These are phyloP conservation scores for Arctium lappa DNA, from an alignment of 129 eudicot species.

Conservation along the genomic window DNA sequence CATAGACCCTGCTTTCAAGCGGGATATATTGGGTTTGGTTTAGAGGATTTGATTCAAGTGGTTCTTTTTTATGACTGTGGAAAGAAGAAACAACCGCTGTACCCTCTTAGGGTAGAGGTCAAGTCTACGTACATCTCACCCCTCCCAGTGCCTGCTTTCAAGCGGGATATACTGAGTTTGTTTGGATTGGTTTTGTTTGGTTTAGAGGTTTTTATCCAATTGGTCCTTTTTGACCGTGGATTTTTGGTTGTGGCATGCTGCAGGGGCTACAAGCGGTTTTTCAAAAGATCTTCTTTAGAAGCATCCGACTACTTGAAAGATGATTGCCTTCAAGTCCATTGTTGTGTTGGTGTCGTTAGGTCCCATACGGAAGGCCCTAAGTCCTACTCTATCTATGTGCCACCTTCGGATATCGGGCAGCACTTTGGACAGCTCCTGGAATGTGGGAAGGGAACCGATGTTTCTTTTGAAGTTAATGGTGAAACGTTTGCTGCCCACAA, in stretches of 20 bases:
- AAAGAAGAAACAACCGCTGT: too few relatives aligned
- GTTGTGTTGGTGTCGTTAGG: conserved; percentile 88
- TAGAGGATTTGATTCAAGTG: too few relatives aligned
- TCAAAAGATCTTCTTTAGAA: conserved; percentile 64
- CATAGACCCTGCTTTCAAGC: not conserved
- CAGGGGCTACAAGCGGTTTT: conserved; percentile 94
- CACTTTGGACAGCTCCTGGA: conserved; percentile 90
- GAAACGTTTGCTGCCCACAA: conserved; percentile 78
- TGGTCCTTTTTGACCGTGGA: not conserved
- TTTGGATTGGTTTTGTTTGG: not conserved
- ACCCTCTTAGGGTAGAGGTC: too few relatives aligned
- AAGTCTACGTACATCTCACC: too few relatives aligned
- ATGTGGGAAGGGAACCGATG: conserved; percentile 65
- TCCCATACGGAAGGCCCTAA: conserved; percentile 77
- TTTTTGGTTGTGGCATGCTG: conserved; percentile 20
- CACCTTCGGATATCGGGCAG: conserved; percentile 78
- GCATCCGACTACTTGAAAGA: conserved; percentile 81
- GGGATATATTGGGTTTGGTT: not conserved
- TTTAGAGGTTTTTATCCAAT: not conserved
- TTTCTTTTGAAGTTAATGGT: conserved; percentile 69
- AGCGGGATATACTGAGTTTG: too few relatives aligned
- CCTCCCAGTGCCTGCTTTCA: too few relatives aligned
- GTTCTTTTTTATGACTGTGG: too few relatives aligned
- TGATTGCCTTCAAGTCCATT: conserved; percentile 83
- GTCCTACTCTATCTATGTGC: conserved; percentile 62